Base-by-base conservation (phyloP, 139 green algal genomes). In the Marvania coccoides region DNA sequence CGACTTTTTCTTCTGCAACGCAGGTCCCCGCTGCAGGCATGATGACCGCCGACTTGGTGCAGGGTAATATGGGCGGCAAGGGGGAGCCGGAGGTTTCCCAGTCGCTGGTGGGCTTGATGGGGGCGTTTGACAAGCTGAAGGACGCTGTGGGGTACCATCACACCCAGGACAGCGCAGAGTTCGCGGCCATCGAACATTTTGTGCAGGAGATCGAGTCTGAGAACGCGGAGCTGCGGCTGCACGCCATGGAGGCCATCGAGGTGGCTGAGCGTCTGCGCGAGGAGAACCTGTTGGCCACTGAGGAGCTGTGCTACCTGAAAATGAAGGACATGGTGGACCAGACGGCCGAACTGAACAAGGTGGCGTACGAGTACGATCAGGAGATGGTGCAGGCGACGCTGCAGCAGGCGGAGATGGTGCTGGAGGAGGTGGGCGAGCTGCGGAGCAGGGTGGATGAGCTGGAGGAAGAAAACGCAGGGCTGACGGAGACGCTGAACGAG, bases 351-450 rank as follows among this genome's bases (percentile, higher is more conserved):
- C 71, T 85, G 14, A 63, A 70, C 28, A 56, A 61, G 23, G 67
- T 81, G 23, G 71, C 57, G 1, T 67, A 77, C 14, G 76, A 78
- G 28, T 84, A 77, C 42, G 78, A 85, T 37, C 63, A 58, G 15
- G 78, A 84, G 26, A 54, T 84, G 61, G 12, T 77, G 31, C 35
- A 67, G 61, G 39, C 69, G 38, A 76, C 76, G 60, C 59, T 81
- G 48, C 37, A 26, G 3, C 69, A 84, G 28, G 47, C 42, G 26
- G 72, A 77, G 47, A 42, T 30, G 36, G 71, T 69, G 12, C 47
- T 72, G 28, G 45, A 24, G 3, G 57, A 75, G 31, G 56, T 37
- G 3, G 38, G 46, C 39, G 70, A 58, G 38, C 53, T 77, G 37
- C 48, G 37, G 39, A 46, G 70, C 13, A 35, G 69, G 13, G 26